A percentile compares a stretch with the other conserved stretches of the same genome.
Conservation (phyloP, 768 basidiomycete genomes). For the Neoboletus subvelutipes region DNA sequence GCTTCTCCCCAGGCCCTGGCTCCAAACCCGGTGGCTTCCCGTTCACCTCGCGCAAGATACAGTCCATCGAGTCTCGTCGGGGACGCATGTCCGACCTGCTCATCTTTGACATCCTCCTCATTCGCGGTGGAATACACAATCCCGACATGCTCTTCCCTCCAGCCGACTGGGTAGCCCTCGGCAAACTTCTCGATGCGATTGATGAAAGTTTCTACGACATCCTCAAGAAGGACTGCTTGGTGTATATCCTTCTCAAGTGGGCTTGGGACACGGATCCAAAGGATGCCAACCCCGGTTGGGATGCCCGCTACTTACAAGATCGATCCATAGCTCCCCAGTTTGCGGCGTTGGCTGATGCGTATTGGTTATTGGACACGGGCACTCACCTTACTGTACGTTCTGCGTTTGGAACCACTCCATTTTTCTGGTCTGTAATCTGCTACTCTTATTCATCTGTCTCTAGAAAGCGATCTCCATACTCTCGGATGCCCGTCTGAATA, state of each 20-base stretch:
- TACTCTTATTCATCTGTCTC: background rate
- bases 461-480: conserved; percentile 73
- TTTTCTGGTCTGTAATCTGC: background rate
- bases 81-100: conserved; percentile 59
- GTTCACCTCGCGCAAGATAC: conserved; percentile 52
- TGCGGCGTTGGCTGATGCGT: conserved; percentile 73
- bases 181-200: conserved; percentile 59
- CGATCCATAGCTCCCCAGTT: conserved; percentile 76
- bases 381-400: conserved; percentile 59
- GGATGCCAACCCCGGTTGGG: conserved; percentile 37
- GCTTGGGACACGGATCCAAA: conserved; percentile 65
- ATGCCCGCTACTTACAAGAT: conserved; percentile 44
- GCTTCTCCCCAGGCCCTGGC: conserved; percentile 46
- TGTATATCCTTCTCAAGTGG: conserved; percentile 83
- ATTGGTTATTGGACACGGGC: conserved; percentile 79
- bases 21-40: conserved; percentile 47
- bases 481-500: conserved; percentile 70
- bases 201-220: conserved; percentile 62
- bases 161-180: conserved; percentile 49
- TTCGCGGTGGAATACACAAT: conserved; percentile 57
- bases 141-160: conserved; percentile 73
- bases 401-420: background rate
- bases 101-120: conserved; percentile 72
- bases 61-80: conserved; percentile 63
- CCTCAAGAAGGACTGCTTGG: conserved; percentile 76